Percentiles rank a stretch among this genome's conserved stretches.
phyloP scores from a whole-genome alignment of 163 green algal genomes.

The Prototheca stagnorum region DNA sequence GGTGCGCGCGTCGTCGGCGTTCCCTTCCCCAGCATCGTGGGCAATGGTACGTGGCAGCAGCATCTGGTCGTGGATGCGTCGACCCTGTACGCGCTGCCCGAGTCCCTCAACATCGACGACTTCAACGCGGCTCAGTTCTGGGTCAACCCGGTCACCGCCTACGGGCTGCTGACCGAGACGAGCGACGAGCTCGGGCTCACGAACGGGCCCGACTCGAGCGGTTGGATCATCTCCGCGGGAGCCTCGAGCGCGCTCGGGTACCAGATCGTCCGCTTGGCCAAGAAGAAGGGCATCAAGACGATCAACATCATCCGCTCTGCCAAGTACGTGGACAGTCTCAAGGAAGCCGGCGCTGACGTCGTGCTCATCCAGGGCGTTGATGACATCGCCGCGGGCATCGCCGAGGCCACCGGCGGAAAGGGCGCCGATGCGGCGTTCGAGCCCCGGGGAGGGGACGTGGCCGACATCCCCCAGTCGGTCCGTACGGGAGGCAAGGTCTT shows the following conservation, averaged over 20 bases:
- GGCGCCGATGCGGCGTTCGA: slow-evolving; percentile 18
- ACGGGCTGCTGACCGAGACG: slow-evolving; percentile 24
- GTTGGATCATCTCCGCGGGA: slow-evolving; percentile 37
- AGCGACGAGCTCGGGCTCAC: slow-evolving; percentile 16
- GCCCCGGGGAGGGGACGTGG: slow-evolving; percentile 17
- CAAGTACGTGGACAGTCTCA: slow-evolving; percentile 25
- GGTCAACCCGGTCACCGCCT: slow-evolving; percentile 22
- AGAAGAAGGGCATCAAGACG: slow-evolving; percentile 24
- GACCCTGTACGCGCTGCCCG: slow-evolving; percentile 24
- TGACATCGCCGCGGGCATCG: slow-evolving; percentile 12
- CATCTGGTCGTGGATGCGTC: slow-evolving; percentile 16
- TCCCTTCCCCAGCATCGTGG: slow-evolving; percentile 5
- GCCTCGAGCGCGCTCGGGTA: slow-evolving; percentile 29
- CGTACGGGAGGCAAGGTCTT: slow-evolving; percentile 10
- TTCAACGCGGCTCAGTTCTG: slow-evolving; percentile 31
- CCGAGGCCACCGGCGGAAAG: slow-evolving; percentile 23
- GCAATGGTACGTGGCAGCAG: slow-evolving; percentile 37
- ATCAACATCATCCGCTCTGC: slow-evolving; percentile 29
- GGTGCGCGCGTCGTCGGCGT: slow-evolving; percentile 14
- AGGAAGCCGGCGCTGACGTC: slow-evolving; percentile 11
- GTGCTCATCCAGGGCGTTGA: slow-evolving; percentile 19
- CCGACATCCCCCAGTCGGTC: slow-evolving; percentile 3
- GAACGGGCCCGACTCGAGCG: no score
- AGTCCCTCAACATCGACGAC: slow-evolving; percentile 29
- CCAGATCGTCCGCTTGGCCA: slow-evolving; percentile 21